These are phyloP conservation scores for Moesziomyces sp. DNA, from an alignment of 1,284 basidiomycete genomes.

Conservation along the genomic window DNA sequence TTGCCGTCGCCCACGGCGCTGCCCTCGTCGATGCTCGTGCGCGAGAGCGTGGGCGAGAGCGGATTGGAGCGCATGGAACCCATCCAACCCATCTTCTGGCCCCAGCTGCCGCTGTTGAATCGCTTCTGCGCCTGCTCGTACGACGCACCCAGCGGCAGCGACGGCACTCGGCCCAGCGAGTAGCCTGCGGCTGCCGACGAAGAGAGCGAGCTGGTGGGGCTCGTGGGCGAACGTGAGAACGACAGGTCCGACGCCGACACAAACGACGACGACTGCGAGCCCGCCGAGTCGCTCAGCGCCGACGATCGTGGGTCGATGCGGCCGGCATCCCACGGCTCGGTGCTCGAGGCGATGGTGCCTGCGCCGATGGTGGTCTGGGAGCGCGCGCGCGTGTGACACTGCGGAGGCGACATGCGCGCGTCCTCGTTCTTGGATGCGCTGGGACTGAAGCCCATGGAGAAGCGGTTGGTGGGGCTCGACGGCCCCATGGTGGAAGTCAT, in stretches of 20 bases:
- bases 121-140: slow-evolving; percentile 57
- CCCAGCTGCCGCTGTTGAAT: slow-evolving; percentile 53
- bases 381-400: slow-evolving; percentile 35
- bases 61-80: slow-evolving; percentile 39
- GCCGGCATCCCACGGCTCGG: slow-evolving; percentile 25
- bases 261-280: slow-evolving; percentile 41
- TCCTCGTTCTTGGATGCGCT: slow-evolving; percentile 16
- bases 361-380: slow-evolving; percentile 44
- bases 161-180: slow-evolving; percentile 48
- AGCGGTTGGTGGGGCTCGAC: slow-evolving; percentile 33
- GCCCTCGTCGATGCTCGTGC: slow-evolving; percentile 40
- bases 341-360: slow-evolving; percentile 14
- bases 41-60: slow-evolving; percentile 33
- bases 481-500: slow-evolving; percentile 39
- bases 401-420: slow-evolving; percentile 28
- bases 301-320: slow-evolving; percentile 10
- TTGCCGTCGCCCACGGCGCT: slow-evolving; percentile 15
- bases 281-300: slow-evolving; percentile 13
- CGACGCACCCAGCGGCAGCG: slow-evolving; percentile 41
- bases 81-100: slow-evolving; percentile 49
- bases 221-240: slow-evolving; percentile 34
- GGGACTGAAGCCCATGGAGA: slow-evolving; percentile 33
- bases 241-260: slow-evolving; percentile 39
- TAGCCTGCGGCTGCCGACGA: slow-evolving; percentile 29
- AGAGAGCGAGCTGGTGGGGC: slow-evolving; percentile 28